Evolutionary conservation across 2,329 filamentous ascomycete species (phyloP), one percentile per base, ranked within the genome.

Genomic region (Fusarium foetens): DNA sequence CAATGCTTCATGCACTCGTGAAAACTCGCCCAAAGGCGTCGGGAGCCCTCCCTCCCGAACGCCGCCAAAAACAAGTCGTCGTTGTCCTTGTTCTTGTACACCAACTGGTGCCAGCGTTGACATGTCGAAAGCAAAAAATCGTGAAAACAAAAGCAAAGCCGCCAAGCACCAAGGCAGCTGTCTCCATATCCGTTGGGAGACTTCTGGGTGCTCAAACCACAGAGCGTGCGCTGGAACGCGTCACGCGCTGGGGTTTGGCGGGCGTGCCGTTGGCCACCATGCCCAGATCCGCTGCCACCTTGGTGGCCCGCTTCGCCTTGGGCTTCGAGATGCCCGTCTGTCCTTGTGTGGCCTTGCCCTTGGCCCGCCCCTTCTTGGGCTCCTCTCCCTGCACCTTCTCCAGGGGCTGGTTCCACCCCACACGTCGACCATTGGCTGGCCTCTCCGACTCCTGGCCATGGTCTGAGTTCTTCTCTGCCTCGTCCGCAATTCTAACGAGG

Each of bases 191-290:
- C 23, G 39, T 17, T 16, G 39, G 16, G 45, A 52, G 54, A 23
- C 8, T 35, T 43, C 33, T 59, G 36, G 43, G 55, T 21, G 31
- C 60, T 73, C 65, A 79, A 43, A 60, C 58, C 71, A 73, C 63
- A 33, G 63, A 68, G 42, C 79, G 78, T 35, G 78, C 68, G 58
- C 76, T 68, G 29, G 80, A 74, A 39, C 80, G 77, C 38, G 80
- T 81, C 54, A 79, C 68, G 29, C 80, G 75, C 51, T 70, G 73
- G 27, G 78, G 75, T 58, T 79, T 81, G 33, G 77, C 79, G 9
- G 81, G 81, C 12, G 81, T 81, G 46, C 80, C 79, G 33, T 81
- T 82, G 33, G 73, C 73, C 41, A 75, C 77, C 78, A 79, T 80
- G 49, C 79, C 80, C 61, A 82, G 68, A 38, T 71, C 76, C 53